Percentiles rank a stretch among this genome's conserved stretches.
Evolutionary conservation across 2,329 filamentous ascomycete species (phyloP).

Genomic region (Trichoderma semiorbis): DNA sequence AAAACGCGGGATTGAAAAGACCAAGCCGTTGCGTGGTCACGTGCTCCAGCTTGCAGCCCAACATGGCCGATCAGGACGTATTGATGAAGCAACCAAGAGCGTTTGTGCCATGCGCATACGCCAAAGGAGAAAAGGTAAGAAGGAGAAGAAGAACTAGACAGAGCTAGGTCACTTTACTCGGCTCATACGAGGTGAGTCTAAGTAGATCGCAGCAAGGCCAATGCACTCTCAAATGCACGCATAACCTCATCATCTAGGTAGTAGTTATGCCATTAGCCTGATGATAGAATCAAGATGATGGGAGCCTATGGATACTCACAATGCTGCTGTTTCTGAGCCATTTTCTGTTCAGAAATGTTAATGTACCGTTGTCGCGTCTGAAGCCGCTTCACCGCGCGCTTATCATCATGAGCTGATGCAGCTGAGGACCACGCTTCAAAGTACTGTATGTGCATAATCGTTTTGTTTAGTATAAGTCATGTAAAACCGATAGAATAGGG

Average conservation of each 20-base stretch:
- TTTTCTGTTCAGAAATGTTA: constrained; percentile 65
- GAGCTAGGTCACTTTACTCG: not conserved
- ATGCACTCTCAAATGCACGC: constrained; percentile 58
- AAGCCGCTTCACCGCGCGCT: constrained; percentile 73
- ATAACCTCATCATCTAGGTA: constrained; percentile 52
- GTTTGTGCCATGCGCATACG: not conserved
- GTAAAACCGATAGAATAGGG: not conserved
- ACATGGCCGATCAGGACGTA: not conserved
- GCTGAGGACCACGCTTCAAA: constrained; percentile 77
- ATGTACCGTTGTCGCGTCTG: constrained; percentile 77
- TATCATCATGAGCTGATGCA: constrained; percentile 68
- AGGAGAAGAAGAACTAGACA: not conserved
- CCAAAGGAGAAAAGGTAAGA: not conserved
- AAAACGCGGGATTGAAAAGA: not conserved
- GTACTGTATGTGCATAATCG: constrained; percentile 49
- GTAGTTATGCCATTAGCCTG: constrained; percentile 20
- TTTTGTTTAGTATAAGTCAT: not conserved
- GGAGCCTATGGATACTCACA: constrained; percentile 53
- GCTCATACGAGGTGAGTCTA: constrained; percentile 18
- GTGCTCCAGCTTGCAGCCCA: not conserved
- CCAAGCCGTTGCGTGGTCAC: not conserved
- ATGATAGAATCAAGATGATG: not conserved
- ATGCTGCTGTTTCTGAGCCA: constrained; percentile 74
- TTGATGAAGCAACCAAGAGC: not conserved
- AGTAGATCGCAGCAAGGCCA: constrained; percentile 49